Percentiles rank a stretch among this genome's conserved stretches.
Evolutionary conservation across 768 basidiomycete genomes (phyloP).

Genomic region (Royoungia palumana): DNA sequence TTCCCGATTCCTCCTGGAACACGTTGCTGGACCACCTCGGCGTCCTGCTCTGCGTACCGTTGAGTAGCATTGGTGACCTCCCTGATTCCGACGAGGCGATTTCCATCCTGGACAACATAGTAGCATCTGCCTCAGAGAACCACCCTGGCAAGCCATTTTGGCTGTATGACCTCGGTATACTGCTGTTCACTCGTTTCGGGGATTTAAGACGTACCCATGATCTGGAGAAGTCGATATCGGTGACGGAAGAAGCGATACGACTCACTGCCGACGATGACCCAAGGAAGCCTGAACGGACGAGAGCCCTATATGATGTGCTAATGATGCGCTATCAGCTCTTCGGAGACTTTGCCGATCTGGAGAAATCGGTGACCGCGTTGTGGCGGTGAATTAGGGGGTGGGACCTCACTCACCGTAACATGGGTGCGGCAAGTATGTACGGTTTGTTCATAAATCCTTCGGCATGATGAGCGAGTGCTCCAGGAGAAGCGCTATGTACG

Average conservation of each 20-base stretch:
- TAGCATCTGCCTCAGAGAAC: too few species aligned
- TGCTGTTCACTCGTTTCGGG: neutral
- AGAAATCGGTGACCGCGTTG: neutral
- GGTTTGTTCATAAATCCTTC: too few species aligned
- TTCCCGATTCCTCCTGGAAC: neutral
- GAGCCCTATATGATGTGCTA: neutral
- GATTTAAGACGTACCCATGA: neutral
- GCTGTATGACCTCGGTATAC: neutral
- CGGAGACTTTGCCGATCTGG: neutral
- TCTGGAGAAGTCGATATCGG: neutral
- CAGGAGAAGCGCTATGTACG: too few species aligned
- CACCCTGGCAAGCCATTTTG: neutral
- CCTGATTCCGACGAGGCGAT: too few species aligned
- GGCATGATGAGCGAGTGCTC: too few species aligned
- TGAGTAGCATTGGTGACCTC: too few species aligned
- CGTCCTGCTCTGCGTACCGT: neutral
- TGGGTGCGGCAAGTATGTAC: too few species aligned
- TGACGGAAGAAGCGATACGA: neutral
- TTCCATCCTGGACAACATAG: too few species aligned
- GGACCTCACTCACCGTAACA: too few species aligned
- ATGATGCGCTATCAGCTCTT: neutral
- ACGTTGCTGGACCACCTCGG: neutral
- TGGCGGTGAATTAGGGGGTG: too few species aligned
- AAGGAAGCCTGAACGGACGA: neutral
- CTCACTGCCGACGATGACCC: neutral